These are phyloP conservation scores for Protomyces inouyei DNA, from an alignment of 1,139 yeast genomes.

Conservation along the genomic window DNA sequence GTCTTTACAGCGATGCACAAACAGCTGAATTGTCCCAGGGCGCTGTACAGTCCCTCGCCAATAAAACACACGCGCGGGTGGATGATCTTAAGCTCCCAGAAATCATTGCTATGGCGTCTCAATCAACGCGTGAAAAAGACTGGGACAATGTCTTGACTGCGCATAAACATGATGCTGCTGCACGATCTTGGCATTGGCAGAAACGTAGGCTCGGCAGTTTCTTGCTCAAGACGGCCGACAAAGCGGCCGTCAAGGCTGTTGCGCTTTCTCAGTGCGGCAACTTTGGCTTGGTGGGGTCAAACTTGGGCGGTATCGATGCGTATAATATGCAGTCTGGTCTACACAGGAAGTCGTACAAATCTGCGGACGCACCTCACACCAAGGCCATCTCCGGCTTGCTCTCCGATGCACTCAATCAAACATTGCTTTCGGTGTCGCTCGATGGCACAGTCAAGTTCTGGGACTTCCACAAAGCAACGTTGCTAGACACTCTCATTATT, in stretches of 20 bases:
- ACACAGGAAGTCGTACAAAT: constrained; percentile 52
- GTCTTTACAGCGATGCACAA: constrained; percentile 92
- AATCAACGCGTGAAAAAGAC: constrained; percentile 74
- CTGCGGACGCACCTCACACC: constrained; percentile 49
- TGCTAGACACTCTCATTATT: constrained; percentile 61
- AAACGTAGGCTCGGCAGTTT: constrained; percentile 76
- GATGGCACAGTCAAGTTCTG: constrained; percentile 89
- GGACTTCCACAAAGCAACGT: constrained; percentile 69
- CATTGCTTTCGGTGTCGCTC: constrained; percentile 78
- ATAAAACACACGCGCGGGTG: constrained; percentile 60
- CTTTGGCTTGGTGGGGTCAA: constrained; percentile 89
- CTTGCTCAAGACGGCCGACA: constrained; percentile 66
- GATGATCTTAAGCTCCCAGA: constrained; percentile 61
- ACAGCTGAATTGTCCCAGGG: constrained; percentile 89
- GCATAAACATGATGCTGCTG: constrained; percentile 76
- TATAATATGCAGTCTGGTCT: constrained; percentile 89
- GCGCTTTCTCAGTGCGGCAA: constrained; percentile 90
- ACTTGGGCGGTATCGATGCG: constrained; percentile 79
- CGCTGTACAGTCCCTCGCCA: constrained; percentile 42
- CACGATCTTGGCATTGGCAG: constrained; percentile 88
- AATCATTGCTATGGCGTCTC: constrained; percentile 65
- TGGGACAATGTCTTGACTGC: constrained; percentile 96
- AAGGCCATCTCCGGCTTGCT: constrained; percentile 84
- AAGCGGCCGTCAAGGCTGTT: constrained; percentile 73
- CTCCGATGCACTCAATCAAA: constrained; percentile 81